Evolutionary conservation across 2,329 filamentous ascomycete genomes (phyloP), one percentile per base, ranked within the genome.

Genomic region (Cladobotryum protrusum): DNA sequence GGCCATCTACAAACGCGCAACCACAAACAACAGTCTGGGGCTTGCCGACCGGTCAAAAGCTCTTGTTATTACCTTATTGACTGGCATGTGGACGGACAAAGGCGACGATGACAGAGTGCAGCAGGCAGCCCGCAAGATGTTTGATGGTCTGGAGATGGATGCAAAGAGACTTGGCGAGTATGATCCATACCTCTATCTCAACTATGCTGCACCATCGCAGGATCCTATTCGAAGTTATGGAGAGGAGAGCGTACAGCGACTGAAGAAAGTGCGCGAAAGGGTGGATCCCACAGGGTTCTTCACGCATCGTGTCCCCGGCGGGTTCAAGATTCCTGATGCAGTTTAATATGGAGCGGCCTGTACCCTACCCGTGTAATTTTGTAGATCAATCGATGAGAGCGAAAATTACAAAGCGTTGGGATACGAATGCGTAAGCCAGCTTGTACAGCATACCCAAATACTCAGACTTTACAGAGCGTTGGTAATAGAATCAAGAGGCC

Each of bases 131-230:
- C 41, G 41, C 33, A 43, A 43, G 9, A 24, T 52, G 24, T 24
- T 52, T 20, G 18, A 14, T 2, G 45, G 42, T 14, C 18, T 52
- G n/a, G 45, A 52, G 39, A 7, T 17, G 14, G 32, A 33, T 9
- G 43, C 49, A n/a, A 34, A 40, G 13, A 32, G 32, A 32, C 49
- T 52, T n/a, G 45, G 40, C 3, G 49, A 47, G 18, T 47, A 42
- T 14, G 49, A 52, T 45, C 40, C 49, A 15, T 52, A 34, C 46
- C 17, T 52, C 7, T 52, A 52, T 35, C 15, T 29, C 12, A 52
- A 52, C 41, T 52, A 48, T 17, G 49, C 49, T n/a, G 49, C 49
- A 2, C 39, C 45, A 4, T 48, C 45, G 42, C 39, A 52, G 20
- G 19, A 42, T 20, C 45, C 45, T 8, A 43, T 52, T 34, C 15